Evolutionary conservation across 129 eudicot genomes (phyloP).

Genomic region (Flaveria trinervia): DNA sequence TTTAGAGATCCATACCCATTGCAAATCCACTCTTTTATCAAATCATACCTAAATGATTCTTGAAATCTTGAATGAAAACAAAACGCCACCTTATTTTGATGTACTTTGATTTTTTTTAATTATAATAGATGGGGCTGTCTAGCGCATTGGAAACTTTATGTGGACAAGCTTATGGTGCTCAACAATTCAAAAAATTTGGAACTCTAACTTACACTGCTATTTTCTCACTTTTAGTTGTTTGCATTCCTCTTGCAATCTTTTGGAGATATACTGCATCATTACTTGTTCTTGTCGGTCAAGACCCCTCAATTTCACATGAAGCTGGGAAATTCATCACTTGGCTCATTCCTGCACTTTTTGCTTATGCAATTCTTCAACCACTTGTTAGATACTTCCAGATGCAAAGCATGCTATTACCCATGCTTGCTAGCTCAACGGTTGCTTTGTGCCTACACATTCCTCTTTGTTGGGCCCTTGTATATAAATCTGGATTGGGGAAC

Average conservation of each 20-base stretch:
- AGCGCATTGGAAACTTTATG: slow-evolving; percentile 72
- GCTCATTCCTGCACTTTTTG: slow-evolving; percentile 72
- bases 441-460: slow-evolving; percentile 57
- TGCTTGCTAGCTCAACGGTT: slow-evolving; percentile 52
- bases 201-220: slow-evolving; percentile 64
- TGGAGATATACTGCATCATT: slow-evolving; percentile 55
- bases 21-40: not conserved
- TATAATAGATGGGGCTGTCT: slow-evolving; percentile 64
- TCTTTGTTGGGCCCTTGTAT: slow-evolving; percentile 67
- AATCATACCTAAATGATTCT: too few relatives aligned
- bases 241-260: slow-evolving; percentile 61
- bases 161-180: slow-evolving; percentile 83
- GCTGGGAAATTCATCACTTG: slow-evolving; percentile 57
- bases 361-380: slow-evolving; percentile 62
- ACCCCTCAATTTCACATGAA: slow-evolving; percentile 60
- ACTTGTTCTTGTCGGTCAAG: slow-evolving; percentile 63
- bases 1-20: not conserved
- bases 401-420: slow-evolving; percentile 66
- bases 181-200: slow-evolving; percentile 69
- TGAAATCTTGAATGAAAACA: not conserved
- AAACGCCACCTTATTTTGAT: not conserved
- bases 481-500: slow-evolving; percentile 48
- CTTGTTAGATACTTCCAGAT: slow-evolving; percentile 66
- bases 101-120: not conserved
- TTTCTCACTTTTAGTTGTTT: slow-evolving; percentile 50